Conservation (phyloP, 768 basidiomycete genomes). For the Tephrocybe rancida region DNA sequence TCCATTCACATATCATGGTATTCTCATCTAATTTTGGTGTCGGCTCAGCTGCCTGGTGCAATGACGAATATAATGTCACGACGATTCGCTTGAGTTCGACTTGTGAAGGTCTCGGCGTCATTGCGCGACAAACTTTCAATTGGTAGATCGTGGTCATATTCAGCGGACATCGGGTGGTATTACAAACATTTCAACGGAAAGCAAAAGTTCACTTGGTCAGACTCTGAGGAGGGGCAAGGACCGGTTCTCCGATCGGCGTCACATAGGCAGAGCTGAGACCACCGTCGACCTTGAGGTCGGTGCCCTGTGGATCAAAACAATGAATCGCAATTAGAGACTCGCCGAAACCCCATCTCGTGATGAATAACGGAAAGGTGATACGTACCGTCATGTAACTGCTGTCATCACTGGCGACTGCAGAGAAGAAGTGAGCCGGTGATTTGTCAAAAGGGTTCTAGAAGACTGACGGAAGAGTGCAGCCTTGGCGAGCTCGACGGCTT, state of each 20-base stretch:
- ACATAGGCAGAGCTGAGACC: conserved; percentile 93
- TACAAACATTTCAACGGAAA: background rate
- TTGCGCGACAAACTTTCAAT: background rate
- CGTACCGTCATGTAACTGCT: conserved; percentile 94
- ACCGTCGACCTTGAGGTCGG: conserved; percentile 96
- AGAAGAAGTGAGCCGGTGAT: conserved; percentile 4
- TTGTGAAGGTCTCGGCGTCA: background rate
- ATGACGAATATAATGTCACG: background rate
- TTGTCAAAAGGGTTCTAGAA: background rate
- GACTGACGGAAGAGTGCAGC: conserved; percentile 90
- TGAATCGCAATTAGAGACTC: background rate
- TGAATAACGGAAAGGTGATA: conserved; percentile 11
- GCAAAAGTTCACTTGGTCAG: conserved; percentile 34
- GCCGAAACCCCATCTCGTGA: background rate
- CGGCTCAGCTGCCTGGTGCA: background rate
- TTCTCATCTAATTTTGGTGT: background rate
- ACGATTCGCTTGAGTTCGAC: no score
- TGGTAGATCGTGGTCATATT: background rate
- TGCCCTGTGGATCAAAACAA: conserved; percentile 54
- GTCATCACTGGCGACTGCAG: conserved; percentile 86
- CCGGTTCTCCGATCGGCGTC: conserved; percentile 80
- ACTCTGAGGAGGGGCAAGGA: conserved; percentile 70
- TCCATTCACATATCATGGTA: background rate
- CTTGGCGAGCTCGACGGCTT: conserved; percentile 93
- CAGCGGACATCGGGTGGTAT: background rate